These are phyloP conservation scores for Scedosporium apiospermum DNA, from an alignment of 2,329 filamentous ascomycete genomes.

Conservation along the genomic window DNA sequence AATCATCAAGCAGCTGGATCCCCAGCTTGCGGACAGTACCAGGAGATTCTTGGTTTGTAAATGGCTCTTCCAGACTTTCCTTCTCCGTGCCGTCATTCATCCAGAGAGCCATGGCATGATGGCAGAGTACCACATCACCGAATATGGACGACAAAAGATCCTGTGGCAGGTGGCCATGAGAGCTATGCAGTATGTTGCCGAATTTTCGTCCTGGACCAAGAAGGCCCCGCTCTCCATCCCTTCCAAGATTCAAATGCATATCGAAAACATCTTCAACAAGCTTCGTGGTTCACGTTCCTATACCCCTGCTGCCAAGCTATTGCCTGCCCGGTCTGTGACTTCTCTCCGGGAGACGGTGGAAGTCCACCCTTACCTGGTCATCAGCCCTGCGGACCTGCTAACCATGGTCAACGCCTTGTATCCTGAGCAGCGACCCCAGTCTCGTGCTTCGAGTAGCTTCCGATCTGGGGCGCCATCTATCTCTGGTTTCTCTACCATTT, in stretches of 20 bases:
- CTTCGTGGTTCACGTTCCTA: constrained; percentile 47
- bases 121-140: constrained; percentile 84
- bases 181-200: constrained; percentile 69
- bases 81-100: constrained; percentile 74
- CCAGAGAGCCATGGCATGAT: constrained; percentile 76
- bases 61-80: constrained; percentile 85
- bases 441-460: constrained; percentile 50
- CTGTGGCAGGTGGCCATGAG: constrained; percentile 71
- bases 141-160: constrained; percentile 78
- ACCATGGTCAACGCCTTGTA: constrained; percentile 78
- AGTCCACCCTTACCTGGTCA: constrained; percentile 69
- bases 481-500: constrained; percentile 59
- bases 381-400: constrained; percentile 70
- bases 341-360: constrained; percentile 67
- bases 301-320: constrained; percentile 45
- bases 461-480: constrained; percentile 58
- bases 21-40: constrained; percentile 62
- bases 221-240: constrained; percentile 51
- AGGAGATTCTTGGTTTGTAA: constrained; percentile 78
- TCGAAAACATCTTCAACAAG: constrained; percentile 60
- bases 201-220: constrained; percentile 55
- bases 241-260: constrained; percentile 54
- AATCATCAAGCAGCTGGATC: constrained; percentile 67
- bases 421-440: constrained; percentile 60
- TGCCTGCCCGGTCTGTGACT: constrained; percentile 63